A percentile compares a stretch with the other conserved stretches of the same genome.
Conservation (phyloP, 1,284 basidiomycete species). For the Austropuccinia psidii region DNA sequence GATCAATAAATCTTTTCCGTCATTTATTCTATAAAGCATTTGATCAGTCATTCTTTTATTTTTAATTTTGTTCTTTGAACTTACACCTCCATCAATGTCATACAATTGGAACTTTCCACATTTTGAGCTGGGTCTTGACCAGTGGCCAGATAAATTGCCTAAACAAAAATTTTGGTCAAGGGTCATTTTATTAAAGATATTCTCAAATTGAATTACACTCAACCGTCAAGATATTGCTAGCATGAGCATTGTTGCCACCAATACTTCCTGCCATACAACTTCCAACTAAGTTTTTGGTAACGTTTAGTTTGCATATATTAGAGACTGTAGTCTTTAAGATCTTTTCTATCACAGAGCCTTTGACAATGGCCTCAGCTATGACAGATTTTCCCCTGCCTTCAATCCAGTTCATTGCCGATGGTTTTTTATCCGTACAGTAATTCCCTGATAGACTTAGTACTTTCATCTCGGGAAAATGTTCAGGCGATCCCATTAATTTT, state of each 20-base stretch:
- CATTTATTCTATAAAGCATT: constrained; percentile 55
- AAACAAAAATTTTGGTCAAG: not conserved
- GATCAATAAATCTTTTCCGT: constrained; percentile 81
- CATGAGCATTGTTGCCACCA: constrained; percentile 98
- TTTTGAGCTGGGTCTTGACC: constrained; percentile 99
- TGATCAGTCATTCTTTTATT: not conserved
- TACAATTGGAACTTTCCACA: constrained; percentile 96
- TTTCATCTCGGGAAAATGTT: constrained; percentile 83
- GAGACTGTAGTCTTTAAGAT: constrained; percentile 94
- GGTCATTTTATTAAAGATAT: too few species aligned
- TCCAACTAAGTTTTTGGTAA: constrained; percentile 96
- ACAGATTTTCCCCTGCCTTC: constrained; percentile 97
- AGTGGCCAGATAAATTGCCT: constrained; percentile 79
- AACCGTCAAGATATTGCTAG: constrained; percentile 85
- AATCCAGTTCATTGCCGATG: constrained; percentile 99
- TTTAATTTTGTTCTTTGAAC: not conserved
- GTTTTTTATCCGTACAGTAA: constrained; percentile 99
- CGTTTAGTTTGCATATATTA: constrained; percentile 82
- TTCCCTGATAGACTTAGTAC: constrained; percentile 93
- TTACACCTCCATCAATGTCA: constrained; percentile 88
- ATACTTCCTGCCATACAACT: constrained; percentile 95
- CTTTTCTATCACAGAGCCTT: constrained; percentile 74
- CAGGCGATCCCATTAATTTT: constrained; percentile 60
- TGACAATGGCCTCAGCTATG: constrained; percentile 88
- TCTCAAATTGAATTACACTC: not conserved